Base-by-base conservation (phyloP, 192 early-diverging fungal species). In the Podila clonocystis region DNA sequence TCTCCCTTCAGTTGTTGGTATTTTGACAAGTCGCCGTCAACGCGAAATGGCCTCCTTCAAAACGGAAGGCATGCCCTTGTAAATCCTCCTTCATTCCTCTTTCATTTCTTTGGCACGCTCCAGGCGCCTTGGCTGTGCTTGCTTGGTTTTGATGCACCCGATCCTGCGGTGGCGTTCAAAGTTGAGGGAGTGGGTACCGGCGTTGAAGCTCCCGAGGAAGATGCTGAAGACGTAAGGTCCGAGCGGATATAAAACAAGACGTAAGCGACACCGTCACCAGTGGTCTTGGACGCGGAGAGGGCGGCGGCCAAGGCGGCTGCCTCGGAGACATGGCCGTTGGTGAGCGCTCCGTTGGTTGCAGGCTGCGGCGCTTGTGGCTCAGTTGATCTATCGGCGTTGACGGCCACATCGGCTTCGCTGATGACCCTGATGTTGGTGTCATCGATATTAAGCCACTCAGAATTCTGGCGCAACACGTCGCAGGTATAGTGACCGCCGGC, bases 401-500 rank as follows among this genome's bases (percentile, higher is more conserved):
- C 74, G 9, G 86, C 58, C 24, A 96, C 95, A 29, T 94, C 90
- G 17, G 79, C 74, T 33, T 82, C 89, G n/a, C 82, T 62, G 26
- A 91, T 82, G 31, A 70, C 68, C 15, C 76, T 82, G 55, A 99
- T 93, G 34, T 85, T 89, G 20, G 91, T 91, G 76, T 99, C 98
- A 79, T 99, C 97, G 50, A 98, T 92, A 52, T 92, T 92, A 60
- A 97, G 88, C 98, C 98, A 99, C 67, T 92, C 87, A 49, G 87
- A 82, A 59, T 87, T 86, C 11, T 91, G 85, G 61, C 93, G 86
- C 63, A 87, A 71, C 8, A 99, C 87, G 85, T 97, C 95, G 85
- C 95, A 97, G 4, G 98, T 99, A 84, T 99, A 99, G 74, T 99
- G 98, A 9, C 98, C 98, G 36, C 96, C 97, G 17, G 87, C 91